These are phyloP conservation scores for Prinsepia uniflora DNA, from an alignment of 306 rosid species.

Conservation along the genomic window DNA sequence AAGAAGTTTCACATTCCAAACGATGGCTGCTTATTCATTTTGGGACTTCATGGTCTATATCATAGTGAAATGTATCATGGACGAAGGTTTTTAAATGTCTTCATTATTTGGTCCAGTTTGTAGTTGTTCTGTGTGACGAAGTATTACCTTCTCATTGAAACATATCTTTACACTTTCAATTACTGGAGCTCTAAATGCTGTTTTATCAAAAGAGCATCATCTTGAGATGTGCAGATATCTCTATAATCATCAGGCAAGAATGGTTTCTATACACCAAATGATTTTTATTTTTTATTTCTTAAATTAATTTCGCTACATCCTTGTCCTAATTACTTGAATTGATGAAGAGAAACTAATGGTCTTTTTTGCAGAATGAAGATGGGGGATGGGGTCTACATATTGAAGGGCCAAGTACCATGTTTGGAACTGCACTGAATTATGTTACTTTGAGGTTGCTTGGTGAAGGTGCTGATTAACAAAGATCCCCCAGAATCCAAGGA, in stretches of 20 bases:
- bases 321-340: no score
- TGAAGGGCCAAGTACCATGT: constrained; percentile 41
- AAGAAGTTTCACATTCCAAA: neutral
- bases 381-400: constrained; percentile 46
- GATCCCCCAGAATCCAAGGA: no score
- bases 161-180: constrained; percentile 37
- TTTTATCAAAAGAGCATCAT: constrained; percentile 28
- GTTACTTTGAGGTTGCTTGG: constrained; percentile 36
- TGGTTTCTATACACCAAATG: neutral
- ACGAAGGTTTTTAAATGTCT: neutral
- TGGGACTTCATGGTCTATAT: constrained; percentile 11
- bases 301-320: neutral
- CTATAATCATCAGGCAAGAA: constrained; percentile 41
- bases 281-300: neutral
- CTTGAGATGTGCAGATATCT: constrained; percentile 35
- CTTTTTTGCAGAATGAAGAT: constrained; percentile 31
- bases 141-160: constrained; percentile 6
- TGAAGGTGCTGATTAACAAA: constrained; percentile 20
- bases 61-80: no score
- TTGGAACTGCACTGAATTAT: constrained; percentile 30
- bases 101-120: neutral
- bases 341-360: constrained; percentile 2
- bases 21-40: neutral
- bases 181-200: constrained; percentile 38
- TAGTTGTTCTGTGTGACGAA: neutral